Base-by-base conservation (phyloP, 495 filamentous ascomycete species). In the Aspergillus haitiensis region DNA sequence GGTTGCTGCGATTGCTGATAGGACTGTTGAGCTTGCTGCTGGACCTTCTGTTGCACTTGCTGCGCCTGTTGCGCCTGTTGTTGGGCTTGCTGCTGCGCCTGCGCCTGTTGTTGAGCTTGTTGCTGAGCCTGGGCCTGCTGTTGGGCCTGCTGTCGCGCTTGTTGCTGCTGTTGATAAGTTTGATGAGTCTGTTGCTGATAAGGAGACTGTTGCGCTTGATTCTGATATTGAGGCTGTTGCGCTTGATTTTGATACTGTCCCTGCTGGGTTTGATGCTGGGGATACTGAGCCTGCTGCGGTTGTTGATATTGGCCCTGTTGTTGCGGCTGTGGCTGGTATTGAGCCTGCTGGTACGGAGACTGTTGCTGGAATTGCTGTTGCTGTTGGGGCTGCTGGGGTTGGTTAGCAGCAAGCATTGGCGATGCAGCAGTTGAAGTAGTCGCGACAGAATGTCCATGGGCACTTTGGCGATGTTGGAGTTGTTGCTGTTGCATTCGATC, bases 401-500 rank as follows among this genome's bases (percentile, higher is more conserved):
- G 63, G 37, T 34, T 56, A 9, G 62, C 32, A 6, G 62, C 40
- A 39, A 68, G 44, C 66, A 68, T 68, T n/a, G 66, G 66, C 35
- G 62, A 68, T 16, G 52, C 68, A 59, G 67, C 36, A 44, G 67
- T 36, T 58, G 72, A 15, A 42, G 64, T 42, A 59, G 67, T 44
- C 54, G 64, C 31, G 54, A 64, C 34, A 10, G 61, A 45, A 49
- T 59, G 67, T 7, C 65, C 39, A 53, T 62, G 70, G 6, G 69
- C 40, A 7, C 54, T 37, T 34, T 73, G 70, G 18, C 71, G 67
- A 13, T 56, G 65, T n/a, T 76, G 72, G 8, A 72, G 56, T n/a
- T 72, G 68, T 18, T 75, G 72, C 16, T 71, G 68, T 42, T 74
- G 73, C 8, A 72, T 58, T 31, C 73, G 60, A 31, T 77, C 73